phyloP scores from a whole-genome alignment of 352 stramenopile genomes.

The Globisporangium orthogonon region DNA sequence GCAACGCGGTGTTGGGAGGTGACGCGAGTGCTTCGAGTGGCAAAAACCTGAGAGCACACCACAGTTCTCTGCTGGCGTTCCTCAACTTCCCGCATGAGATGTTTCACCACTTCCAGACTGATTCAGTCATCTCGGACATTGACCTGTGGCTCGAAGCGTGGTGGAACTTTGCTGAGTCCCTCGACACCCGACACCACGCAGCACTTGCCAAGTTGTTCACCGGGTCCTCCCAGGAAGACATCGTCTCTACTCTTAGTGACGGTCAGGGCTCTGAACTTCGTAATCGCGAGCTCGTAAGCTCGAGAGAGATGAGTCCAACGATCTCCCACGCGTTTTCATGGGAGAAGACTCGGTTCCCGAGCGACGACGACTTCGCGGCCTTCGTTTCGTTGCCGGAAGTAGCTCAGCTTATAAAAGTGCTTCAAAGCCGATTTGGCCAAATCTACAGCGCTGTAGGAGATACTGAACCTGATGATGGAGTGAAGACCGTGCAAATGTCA shows the following conservation, averaged over 20 bases:
- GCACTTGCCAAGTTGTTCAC: constrained; percentile 4
- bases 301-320: not conserved
- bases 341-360: not conserved
- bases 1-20: not conserved
- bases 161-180: constrained; percentile 7
- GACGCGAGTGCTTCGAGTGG: not conserved
- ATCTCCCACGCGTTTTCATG: not conserved
- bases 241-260: not conserved
- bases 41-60: not conserved
- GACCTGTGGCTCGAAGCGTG: constrained; percentile 10
- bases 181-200: constrained; percentile 3
- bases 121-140: not conserved
- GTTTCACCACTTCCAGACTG: not conserved
- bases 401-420: not conserved
- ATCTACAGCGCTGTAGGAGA: not conserved
- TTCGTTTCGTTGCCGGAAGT: not conserved
- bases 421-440: not conserved
- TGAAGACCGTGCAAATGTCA: not conserved
- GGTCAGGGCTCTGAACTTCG: not conserved
- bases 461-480: not conserved
- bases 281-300: not conserved
- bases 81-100: constrained; percentile 8
- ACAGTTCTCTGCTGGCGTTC: not conserved
- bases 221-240: not conserved
- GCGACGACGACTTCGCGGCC: not conserved